Evolutionary conservation across 768 basidiomycete genomes (phyloP).

Genomic region (Macrolepiota fuliginosa): DNA sequence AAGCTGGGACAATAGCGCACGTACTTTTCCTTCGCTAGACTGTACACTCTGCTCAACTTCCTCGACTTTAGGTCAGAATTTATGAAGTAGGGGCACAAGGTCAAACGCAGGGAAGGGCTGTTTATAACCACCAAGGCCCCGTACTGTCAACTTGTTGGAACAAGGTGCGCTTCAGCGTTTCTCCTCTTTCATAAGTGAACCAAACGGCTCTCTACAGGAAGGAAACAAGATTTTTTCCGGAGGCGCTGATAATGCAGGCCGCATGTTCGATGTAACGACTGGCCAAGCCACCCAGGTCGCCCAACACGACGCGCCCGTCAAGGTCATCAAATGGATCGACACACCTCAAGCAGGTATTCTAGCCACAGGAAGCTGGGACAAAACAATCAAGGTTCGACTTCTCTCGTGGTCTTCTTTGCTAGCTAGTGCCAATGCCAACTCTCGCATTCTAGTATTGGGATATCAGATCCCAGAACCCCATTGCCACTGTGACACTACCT

Average conservation of each 20-base stretch:
- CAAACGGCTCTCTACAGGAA: slow-evolving; percentile 47
- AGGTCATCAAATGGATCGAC: slow-evolving; percentile 79
- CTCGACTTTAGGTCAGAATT: slow-evolving; percentile 71
- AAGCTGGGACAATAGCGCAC: slow-evolving; percentile 91
- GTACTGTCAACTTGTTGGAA: slow-evolving; percentile 90
- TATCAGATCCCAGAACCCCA: slow-evolving; percentile 69
- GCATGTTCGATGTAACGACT: slow-evolving; percentile 87
- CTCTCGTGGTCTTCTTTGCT: background rate
- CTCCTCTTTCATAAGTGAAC: slow-evolving; percentile 4
- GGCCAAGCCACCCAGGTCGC: slow-evolving; percentile 82
- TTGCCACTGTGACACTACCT: slow-evolving; percentile 79
- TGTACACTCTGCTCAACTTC: slow-evolving; percentile 12
- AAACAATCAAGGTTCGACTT: slow-evolving; percentile 80
- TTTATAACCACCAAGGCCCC: slow-evolving; percentile 89
- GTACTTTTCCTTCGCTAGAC: slow-evolving; percentile 19
- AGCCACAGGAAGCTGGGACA: slow-evolving; percentile 97
- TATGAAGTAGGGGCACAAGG: slow-evolving; percentile 85
- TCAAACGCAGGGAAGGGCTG: slow-evolving; percentile 84
- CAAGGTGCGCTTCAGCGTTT: slow-evolving; percentile 50
- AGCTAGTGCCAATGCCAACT: too few species aligned
- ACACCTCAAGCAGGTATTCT: slow-evolving; percentile 72
- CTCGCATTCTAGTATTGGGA: slow-evolving; percentile 82
- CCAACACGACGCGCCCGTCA: slow-evolving; percentile 88
- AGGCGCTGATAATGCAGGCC: slow-evolving; percentile 93
- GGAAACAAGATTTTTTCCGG: slow-evolving; percentile 90